Conservation (phyloP, 2,329 filamentous ascomycete species). For the Pseudohalonectria lignicola region DNA sequence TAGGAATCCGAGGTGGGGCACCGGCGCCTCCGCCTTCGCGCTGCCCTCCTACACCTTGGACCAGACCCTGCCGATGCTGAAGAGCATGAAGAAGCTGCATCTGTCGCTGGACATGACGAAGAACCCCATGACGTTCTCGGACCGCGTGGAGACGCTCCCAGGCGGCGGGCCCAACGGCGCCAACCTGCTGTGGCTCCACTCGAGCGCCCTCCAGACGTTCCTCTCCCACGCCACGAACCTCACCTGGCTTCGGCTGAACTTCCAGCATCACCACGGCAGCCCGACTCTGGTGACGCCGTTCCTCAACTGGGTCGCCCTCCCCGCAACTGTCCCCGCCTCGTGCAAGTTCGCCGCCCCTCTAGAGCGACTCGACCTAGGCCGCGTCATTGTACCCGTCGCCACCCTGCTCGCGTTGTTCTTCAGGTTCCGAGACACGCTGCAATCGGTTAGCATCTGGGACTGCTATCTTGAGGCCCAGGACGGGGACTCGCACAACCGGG, state of each 20-base stretch:
- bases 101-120: conserved; percentile 15
- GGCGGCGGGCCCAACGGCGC: conserved; percentile 7
- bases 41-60: conserved; percentile 27
- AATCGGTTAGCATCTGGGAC: conserved; percentile 1
- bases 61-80: conserved; percentile 27
- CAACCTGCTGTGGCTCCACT: conserved; percentile 11
- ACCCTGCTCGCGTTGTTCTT: not conserved
- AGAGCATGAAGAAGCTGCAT: conserved; percentile 32
- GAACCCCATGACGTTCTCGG: not conserved
- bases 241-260: conserved; percentile 42
- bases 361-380: conserved; percentile 1
- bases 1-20: conserved; percentile 17
- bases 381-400: not conserved
- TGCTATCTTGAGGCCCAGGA: not conserved
- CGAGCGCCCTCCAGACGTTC: conserved; percentile 18
- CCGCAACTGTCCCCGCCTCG: not conserved
- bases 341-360: not conserved
- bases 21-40: conserved; percentile 32
- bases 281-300: not conserved
- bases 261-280: conserved; percentile 12
- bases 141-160: not conserved
- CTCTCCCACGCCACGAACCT: conserved; percentile 28
- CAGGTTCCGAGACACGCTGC: conserved; percentile 1
- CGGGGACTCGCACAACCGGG: not conserved
- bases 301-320: conserved; percentile 1